These are phyloP conservation scores for Skeletonema costatum DNA, from an alignment of 108 stramenopile genomes.

Conservation along the genomic window DNA sequence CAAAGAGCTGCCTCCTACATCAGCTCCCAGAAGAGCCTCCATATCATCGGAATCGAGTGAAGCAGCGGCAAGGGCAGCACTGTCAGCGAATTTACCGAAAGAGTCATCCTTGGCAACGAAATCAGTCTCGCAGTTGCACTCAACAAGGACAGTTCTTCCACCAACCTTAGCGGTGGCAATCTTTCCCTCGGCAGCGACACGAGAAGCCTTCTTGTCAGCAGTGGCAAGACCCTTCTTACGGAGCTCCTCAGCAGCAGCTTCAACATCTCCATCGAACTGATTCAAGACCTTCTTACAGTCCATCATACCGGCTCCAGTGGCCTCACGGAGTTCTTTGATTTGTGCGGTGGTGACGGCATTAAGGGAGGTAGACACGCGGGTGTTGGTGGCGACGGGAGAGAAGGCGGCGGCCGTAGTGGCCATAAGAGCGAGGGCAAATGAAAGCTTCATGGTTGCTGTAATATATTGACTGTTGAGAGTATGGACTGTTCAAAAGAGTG, in stretches of 20 bases:
- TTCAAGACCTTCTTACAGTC: slow-evolving; percentile 85
- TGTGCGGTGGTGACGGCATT: slow-evolving; percentile 49
- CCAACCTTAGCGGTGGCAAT: slow-evolving; percentile 61
- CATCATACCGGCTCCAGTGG: slow-evolving; percentile 88
- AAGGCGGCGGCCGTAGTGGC: slow-evolving; percentile 50
- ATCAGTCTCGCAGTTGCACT: slow-evolving; percentile 91
- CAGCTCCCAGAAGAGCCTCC: slow-evolving; percentile 47
- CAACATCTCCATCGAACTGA: slow-evolving; percentile 78
- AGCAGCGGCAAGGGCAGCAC: slow-evolving; percentile 61
- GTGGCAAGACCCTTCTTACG: slow-evolving; percentile 81
- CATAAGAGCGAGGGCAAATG: slow-evolving; percentile 39
- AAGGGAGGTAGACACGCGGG: slow-evolving; percentile 27
- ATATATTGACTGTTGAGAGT: not conserved
- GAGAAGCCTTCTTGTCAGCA: slow-evolving; percentile 85
- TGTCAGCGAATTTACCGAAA: slow-evolving; percentile 66
- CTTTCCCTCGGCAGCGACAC: slow-evolving; percentile 79
- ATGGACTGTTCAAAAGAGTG: no score
- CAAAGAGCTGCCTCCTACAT: slow-evolving; percentile 42
- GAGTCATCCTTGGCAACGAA: slow-evolving; percentile 77
- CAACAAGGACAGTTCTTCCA: slow-evolving; percentile 75
- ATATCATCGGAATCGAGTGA: slow-evolving; percentile 45
- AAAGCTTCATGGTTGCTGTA: slow-evolving; percentile 43
- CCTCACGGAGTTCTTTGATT: slow-evolving; percentile 77
- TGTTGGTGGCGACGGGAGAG: slow-evolving; percentile 21
- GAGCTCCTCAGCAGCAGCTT: slow-evolving; percentile 72